These are phyloP conservation scores for Crithidia expoeki DNA, from an alignment of 208 protist species.

Conservation along the genomic window DNA sequence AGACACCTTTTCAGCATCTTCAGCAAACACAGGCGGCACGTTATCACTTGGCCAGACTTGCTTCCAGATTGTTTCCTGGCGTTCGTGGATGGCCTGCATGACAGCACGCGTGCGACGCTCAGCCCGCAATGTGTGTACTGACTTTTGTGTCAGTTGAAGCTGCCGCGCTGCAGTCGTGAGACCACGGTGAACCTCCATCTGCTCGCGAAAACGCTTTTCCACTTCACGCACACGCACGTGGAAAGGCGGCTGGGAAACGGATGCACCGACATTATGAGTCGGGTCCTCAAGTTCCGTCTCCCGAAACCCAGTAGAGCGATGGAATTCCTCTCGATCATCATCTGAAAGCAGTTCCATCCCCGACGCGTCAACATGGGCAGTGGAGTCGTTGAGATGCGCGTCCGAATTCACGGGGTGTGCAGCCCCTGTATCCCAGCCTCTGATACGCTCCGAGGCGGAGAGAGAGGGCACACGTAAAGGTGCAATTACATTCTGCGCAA, in stretches of 20 bases:
- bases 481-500: background rate
- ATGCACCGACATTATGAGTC: background rate
- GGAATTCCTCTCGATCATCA: background rate
- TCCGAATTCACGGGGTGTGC: background rate
- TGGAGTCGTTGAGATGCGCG: background rate
- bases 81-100: constrained; percentile 23
- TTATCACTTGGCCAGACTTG: constrained; percentile 29
- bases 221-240: constrained; percentile 42
- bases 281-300: background rate
- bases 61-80: constrained; percentile 30
- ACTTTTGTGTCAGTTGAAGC: constrained; percentile 30
- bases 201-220: constrained; percentile 59
- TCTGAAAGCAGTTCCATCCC: constrained; percentile 3
- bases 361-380: background rate
- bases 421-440: constrained; percentile 14
- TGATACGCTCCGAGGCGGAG: constrained; percentile 23
- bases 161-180: constrained; percentile 41
- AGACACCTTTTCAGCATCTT: background rate
- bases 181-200: constrained; percentile 67
- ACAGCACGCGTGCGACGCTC: constrained; percentile 47
- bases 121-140: constrained; percentile 36
- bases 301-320: background rate
- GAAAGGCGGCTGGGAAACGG: constrained; percentile 41
- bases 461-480: constrained; percentile 4
- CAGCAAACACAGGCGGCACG: background rate